These are phyloP conservation scores for Carpinus fangiana DNA, from an alignment of 306 rosid genomes.

Conservation along the genomic window DNA sequence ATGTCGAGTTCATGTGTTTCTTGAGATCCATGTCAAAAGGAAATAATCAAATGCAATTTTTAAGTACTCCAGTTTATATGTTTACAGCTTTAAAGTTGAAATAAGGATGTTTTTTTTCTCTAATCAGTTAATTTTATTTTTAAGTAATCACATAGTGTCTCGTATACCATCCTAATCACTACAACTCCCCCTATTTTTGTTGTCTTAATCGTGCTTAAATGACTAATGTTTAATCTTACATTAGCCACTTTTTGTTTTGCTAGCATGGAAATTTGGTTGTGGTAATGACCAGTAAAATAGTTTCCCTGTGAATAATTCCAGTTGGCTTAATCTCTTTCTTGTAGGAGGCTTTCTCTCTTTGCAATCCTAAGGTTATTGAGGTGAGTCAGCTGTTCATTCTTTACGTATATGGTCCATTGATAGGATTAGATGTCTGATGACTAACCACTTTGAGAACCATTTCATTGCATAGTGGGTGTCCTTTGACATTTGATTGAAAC, in stretches of 20 bases:
- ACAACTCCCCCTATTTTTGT: conserved; percentile 8
- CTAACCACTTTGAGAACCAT: neutral
- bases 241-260: neutral
- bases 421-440: conserved; percentile 18
- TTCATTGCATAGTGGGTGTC: neutral
- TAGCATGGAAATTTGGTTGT: neutral
- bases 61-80: neutral
- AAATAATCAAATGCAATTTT: neutral
- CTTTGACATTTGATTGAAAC: neutral
- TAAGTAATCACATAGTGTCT: neutral
- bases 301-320: conserved; percentile 10
- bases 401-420: neutral
- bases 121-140: neutral
- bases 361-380: conserved; percentile 79
- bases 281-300: neutral
- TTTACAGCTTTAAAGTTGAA: neutral
- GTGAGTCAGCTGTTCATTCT: conserved; percentile 44
- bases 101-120: neutral
- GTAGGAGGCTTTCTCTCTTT: conserved; percentile 87
- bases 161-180: conserved; percentile 4
- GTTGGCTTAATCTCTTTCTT: conserved; percentile 23
- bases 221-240: neutral
- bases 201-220: neutral
- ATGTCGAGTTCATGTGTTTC: neutral
- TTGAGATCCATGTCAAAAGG: neutral